Conservation (phyloP, 345 rosid genomes). For the Boechera stricta region DNA sequence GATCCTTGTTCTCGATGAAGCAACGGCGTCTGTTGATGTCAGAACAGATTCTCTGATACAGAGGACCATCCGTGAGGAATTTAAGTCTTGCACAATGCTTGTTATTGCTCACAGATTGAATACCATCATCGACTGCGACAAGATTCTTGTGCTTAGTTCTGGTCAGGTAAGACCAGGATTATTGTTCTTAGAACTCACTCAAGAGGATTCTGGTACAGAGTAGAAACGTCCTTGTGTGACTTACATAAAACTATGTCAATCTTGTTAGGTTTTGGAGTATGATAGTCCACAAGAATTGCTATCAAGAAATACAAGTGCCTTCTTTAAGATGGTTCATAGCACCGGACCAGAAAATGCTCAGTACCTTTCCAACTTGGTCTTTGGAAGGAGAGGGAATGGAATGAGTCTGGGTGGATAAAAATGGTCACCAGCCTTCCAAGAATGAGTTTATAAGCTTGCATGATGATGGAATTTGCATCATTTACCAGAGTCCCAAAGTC, state of each 20-base stretch:
- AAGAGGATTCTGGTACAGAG: neutral
- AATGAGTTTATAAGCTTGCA: constrained; percentile 2
- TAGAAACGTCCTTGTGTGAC: neutral
- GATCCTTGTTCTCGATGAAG: constrained; percentile 96
- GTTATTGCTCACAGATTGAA: constrained; percentile 90
- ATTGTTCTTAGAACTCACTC: neutral
- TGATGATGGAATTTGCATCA: neutral
- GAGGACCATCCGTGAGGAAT: constrained; percentile 88
- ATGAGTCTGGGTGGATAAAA: neutral
- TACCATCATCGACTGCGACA: constrained; percentile 80
- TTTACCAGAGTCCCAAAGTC: constrained; percentile 1
- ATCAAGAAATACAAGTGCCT: constrained; percentile 59
- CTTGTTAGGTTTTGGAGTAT: constrained; percentile 68
- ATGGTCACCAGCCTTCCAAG: constrained; percentile 11
- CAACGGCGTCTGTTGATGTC: constrained; percentile 97
- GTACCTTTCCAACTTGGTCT: constrained; percentile 66
- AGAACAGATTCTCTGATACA: constrained; percentile 88
- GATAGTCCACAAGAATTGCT: constrained; percentile 69
- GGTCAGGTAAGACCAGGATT: constrained; percentile 63
- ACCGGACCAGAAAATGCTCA: constrained; percentile 78
- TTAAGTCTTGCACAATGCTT: constrained; percentile 84
- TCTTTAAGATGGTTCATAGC: constrained; percentile 76
- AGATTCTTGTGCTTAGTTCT: constrained; percentile 82
- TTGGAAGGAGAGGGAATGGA: constrained; percentile 45
- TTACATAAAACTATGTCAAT: constrained; percentile 11